phyloP scores from a whole-genome alignment of 257 asterid genomes.

The Euphrasia confusa region DNA sequence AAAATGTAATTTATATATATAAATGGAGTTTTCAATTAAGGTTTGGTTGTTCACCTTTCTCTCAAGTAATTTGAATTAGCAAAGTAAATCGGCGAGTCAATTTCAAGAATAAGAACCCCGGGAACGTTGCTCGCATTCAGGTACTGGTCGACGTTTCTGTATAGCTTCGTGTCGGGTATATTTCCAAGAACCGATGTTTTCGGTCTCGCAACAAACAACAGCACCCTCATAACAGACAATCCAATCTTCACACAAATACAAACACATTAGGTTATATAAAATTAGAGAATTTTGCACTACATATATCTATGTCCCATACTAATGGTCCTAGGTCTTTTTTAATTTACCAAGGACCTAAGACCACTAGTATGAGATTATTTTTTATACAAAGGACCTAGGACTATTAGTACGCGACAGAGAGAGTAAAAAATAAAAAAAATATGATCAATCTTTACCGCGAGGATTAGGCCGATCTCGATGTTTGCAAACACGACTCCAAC shows the following conservation, averaged over 20 bases:
- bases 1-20: too few species aligned
- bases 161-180: conserved; percentile 57
- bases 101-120: conserved; percentile 67
- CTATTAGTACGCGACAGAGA: too few species aligned
- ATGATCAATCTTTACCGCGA: conserved; percentile 44
- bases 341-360: too few species aligned
- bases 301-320: too few species aligned
- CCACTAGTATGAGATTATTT: too few species aligned
- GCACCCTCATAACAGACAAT: conserved; percentile 54
- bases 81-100: conserved; percentile 78
- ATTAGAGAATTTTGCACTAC: too few species aligned
- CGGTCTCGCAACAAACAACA: conserved; percentile 74
- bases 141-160: conserved; percentile 64
- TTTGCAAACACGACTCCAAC: conserved; percentile 81
- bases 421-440: too few species aligned
- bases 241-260: conserved; percentile 42
- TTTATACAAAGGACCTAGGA: too few species aligned
- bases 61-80: conserved; percentile 80
- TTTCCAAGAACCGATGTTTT: conserved; percentile 68
- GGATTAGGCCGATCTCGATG: conserved; percentile 68
- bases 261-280: neutral
- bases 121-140: conserved; percentile 46
- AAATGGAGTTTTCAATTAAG: neutral
- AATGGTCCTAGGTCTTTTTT: too few species aligned
- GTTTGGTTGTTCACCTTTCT: conserved; percentile 47